Conservation (phyloP, 2,329 filamentous ascomycete species). For the Alternaria alternata region DNA sequence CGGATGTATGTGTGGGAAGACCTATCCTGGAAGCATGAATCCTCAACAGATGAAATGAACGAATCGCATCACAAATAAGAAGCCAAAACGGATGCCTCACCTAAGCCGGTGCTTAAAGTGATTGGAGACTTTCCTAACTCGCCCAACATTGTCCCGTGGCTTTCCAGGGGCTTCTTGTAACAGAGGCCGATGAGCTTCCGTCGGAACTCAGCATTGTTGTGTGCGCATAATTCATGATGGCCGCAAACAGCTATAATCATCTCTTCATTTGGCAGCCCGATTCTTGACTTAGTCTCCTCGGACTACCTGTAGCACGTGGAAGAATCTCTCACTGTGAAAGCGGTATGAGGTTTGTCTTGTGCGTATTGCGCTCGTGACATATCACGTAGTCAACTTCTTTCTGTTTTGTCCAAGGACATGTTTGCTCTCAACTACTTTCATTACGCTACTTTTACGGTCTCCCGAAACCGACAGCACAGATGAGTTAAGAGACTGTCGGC, state of each 20-base stretch:
- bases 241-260: not conserved
- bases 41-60: not conserved
- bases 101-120: not conserved
- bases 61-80: not conserved
- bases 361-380: no score
- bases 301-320: fast-evolving
- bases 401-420: no score
- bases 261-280: not conserved
- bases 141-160: not conserved
- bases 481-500: fast-evolving
- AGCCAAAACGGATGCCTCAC: not conserved
- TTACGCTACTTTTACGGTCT: fast-evolving
- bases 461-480: not conserved
- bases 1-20: not conserved
- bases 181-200: not conserved
- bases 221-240: not conserved
- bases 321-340: not conserved
- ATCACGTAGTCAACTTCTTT: no score
- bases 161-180: not conserved
- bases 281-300: not conserved
- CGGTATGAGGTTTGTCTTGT: no score
- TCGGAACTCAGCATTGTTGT: not conserved
- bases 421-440: no score
- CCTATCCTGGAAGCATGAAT: not conserved
- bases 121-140: fast-evolving